These are phyloP conservation scores for Pelagophyceae sp. DNA, from an alignment of 352 stramenopile species.

Conservation along the genomic window DNA sequence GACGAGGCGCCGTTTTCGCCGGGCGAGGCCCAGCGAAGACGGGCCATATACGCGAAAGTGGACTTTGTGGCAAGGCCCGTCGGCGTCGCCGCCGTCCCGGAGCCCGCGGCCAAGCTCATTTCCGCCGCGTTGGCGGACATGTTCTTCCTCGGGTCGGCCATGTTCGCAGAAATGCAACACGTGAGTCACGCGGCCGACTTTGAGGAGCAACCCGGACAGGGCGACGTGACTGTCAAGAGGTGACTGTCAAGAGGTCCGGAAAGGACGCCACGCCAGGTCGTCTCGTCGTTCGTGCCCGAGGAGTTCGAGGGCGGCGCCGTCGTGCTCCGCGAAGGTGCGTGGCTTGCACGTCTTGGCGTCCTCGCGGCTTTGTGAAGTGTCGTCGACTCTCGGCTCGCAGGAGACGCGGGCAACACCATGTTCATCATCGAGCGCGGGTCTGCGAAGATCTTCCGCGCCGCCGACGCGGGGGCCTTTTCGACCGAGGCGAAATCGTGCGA, in stretches of 20 bases:
- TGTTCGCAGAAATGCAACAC: slow-evolving; percentile 51
- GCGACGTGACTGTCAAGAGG: too few relatives aligned
- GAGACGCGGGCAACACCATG: slow-evolving; percentile 56
- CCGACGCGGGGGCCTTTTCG: slow-evolving; percentile 25
- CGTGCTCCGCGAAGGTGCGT: slow-evolving; percentile 79
- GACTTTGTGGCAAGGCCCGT: neutral
- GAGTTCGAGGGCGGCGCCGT: slow-evolving; percentile 83
- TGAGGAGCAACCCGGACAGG: too few relatives aligned
- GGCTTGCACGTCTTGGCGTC: too few relatives aligned
- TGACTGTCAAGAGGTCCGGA: too few relatives aligned
- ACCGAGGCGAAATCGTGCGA: neutral
- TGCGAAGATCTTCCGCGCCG: slow-evolving; percentile 32
- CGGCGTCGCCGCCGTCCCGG: neutral
- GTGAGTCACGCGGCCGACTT: too few relatives aligned
- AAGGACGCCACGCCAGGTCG: slow-evolving; percentile 78
- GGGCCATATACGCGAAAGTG: too few relatives aligned
- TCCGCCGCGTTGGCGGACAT: neutral
- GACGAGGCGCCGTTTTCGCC: too few relatives aligned
- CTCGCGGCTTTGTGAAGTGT: too few relatives aligned
- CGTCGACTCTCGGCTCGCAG: too few relatives aligned
- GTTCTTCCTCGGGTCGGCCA: slow-evolving; percentile 14
- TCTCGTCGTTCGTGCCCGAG: slow-evolving; percentile 81
- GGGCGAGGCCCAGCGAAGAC: too few relatives aligned
- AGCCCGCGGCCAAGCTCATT: neutral
- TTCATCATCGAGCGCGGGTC: slow-evolving; percentile 32